phyloP scores from a whole-genome alignment of 345 rosid species.

The Lepidium aucheri region DNA sequence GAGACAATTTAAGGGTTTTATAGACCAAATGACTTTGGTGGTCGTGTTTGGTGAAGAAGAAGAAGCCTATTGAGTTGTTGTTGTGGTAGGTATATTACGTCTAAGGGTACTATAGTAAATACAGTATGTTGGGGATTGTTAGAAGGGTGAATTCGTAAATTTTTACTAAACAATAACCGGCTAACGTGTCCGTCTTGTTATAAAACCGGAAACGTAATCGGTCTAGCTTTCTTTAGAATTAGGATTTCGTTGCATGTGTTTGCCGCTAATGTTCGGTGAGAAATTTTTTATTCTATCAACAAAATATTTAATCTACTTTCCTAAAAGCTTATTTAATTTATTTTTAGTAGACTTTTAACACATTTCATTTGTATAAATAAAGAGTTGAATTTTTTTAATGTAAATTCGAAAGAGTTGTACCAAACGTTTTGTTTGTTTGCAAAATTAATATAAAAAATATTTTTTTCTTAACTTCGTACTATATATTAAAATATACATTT shows the following conservation, averaged over 20 bases:
- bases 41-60: slow-evolving; percentile 24
- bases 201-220: not conserved
- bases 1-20: slow-evolving; percentile 16
- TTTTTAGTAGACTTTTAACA: not conserved
- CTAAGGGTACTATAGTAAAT: slow-evolving; percentile 9
- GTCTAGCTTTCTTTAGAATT: not conserved
- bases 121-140: not conserved
- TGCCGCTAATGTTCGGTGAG: slow-evolving; percentile 2
- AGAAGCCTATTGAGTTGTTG: not conserved
- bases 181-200: not conserved
- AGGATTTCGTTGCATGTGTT: slow-evolving; percentile 1
- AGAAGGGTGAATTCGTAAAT: slow-evolving; percentile 1
- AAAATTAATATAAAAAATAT: too few species aligned
- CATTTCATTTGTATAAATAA: too few species aligned
- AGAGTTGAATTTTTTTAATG: too few species aligned
- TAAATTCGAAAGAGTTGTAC: too few species aligned
- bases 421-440: too few species aligned
- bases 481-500: too few species aligned
- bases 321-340: not conserved
- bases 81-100: slow-evolving; percentile 19
- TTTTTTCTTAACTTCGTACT: too few species aligned
- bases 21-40: not conserved
- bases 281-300: too few species aligned
- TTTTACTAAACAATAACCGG: not conserved
- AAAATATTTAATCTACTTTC: not conserved